phyloP scores from a whole-genome alignment of 768 basidiomycete genomes.

The Sarcodon aspratus region DNA sequence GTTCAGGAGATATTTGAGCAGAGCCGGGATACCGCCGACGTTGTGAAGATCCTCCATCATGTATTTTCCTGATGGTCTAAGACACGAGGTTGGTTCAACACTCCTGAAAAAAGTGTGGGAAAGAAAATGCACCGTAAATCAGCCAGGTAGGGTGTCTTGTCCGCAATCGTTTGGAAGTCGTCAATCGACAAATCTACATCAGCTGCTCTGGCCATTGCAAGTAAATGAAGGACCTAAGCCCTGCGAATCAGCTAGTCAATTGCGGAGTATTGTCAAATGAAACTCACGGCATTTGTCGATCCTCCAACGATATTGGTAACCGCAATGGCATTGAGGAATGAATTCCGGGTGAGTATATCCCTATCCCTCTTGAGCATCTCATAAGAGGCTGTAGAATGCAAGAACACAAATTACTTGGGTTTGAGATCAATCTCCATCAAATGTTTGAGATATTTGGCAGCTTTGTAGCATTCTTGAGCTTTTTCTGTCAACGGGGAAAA shows the following conservation, averaged over 20 bases:
- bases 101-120: background rate
- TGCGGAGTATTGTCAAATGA: background rate
- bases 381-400: background rate
- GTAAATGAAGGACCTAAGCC: constrained; percentile 62
- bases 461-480: constrained; percentile 70
- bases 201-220: constrained; percentile 79
- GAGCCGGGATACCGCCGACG: constrained; percentile 75
- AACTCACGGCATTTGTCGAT: constrained; percentile 73
- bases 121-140: constrained; percentile 51
- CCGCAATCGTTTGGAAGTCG: constrained; percentile 74
- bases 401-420: constrained; percentile 37
- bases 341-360: constrained; percentile 56
- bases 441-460: constrained; percentile 64
- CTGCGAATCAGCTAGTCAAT: background rate
- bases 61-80: constrained; percentile 74
- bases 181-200: constrained; percentile 68
- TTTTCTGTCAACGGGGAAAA: constrained; percentile 38
- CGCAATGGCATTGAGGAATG: constrained; percentile 78
- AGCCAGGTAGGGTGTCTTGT: constrained; percentile 77
- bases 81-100: background rate
- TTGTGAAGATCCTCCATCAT: constrained; percentile 87
- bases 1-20: constrained; percentile 75
- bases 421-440: constrained; percentile 73
- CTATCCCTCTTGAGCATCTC: constrained; percentile 22
- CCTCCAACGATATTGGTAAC: constrained; percentile 75